Conservation (phyloP, 345 rosid species). For the Aurinia saxatilis region DNA sequence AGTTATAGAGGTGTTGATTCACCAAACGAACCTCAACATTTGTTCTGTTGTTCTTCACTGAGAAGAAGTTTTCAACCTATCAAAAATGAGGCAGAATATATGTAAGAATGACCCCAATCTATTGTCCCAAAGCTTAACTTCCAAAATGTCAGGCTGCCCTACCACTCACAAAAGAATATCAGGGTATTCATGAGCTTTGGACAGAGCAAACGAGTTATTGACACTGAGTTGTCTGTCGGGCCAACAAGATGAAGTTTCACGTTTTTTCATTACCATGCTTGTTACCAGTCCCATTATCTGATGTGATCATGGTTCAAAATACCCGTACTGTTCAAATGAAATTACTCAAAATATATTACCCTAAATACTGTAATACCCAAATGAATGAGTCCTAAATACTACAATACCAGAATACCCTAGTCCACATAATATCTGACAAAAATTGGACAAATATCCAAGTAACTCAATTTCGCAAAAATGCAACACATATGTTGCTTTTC, state of each 20-base stretch:
- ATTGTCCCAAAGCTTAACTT: background rate
- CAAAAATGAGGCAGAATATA: background rate
- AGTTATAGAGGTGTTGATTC: slow-evolving; percentile 54
- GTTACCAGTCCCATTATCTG: background rate
- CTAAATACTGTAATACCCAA: background rate
- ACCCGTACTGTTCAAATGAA: background rate
- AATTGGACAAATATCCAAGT: background rate
- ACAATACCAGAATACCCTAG: background rate
- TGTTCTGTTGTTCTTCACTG: slow-evolving; percentile 55
- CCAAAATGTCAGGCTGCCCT: background rate
- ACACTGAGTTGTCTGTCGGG: background rate
- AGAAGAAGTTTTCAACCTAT: slow-evolving; percentile 72
- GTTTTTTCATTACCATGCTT: too few species aligned
- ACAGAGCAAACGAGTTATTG: background rate
- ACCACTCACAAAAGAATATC: background rate
- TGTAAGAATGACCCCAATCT: background rate
- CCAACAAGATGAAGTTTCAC: too few species aligned
- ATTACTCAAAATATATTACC: background rate
- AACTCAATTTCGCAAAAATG: background rate
- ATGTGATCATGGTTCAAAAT: background rate
- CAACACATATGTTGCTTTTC: background rate
- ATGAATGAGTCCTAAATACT: background rate
- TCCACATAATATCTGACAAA: background rate
- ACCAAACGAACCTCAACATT: slow-evolving; percentile 69
- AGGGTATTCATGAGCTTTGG: background rate